Evolutionary conservation across 768 basidiomycete genomes (phyloP).

Genomic region (Kwoniella sp.): DNA sequence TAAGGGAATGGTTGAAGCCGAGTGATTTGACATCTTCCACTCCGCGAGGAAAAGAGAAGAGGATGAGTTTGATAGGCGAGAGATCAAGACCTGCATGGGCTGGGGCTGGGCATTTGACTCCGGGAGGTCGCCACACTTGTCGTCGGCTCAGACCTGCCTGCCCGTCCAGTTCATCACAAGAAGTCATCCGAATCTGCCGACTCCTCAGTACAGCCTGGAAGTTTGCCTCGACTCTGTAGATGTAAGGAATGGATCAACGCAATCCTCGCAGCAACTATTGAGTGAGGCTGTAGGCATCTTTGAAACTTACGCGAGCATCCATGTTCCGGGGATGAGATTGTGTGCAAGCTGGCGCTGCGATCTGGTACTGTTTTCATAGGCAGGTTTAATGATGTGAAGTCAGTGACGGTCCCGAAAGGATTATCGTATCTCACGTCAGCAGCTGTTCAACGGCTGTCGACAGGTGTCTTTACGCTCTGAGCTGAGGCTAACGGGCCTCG

Average conservation of each 20-base stretch:
- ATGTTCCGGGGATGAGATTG: background rate
- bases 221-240: background rate
- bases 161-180: background rate
- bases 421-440: background rate
- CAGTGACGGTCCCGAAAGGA: background rate
- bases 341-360: background rate
- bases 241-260: background rate
- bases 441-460: background rate
- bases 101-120: background rate
- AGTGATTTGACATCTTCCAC: background rate
- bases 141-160: background rate
- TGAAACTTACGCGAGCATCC: background rate
- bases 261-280: no score
- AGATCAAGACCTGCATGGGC: background rate
- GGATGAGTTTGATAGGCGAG: background rate
- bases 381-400: no score
- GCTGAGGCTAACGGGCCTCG: no score
- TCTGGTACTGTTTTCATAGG: background rate
- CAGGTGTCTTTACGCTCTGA: no score
- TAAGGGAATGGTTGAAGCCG: slow-evolving; percentile 11
- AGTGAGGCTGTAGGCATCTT: no score
- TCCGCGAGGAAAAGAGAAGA: slow-evolving; percentile 10
- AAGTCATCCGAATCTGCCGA: background rate
- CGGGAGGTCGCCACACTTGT: background rate
- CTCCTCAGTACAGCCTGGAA: background rate